Evolutionary conservation across 805 yeast species (phyloP), one percentile per base, ranked within the genome.

Genomic region (Priceomyces medius): DNA sequence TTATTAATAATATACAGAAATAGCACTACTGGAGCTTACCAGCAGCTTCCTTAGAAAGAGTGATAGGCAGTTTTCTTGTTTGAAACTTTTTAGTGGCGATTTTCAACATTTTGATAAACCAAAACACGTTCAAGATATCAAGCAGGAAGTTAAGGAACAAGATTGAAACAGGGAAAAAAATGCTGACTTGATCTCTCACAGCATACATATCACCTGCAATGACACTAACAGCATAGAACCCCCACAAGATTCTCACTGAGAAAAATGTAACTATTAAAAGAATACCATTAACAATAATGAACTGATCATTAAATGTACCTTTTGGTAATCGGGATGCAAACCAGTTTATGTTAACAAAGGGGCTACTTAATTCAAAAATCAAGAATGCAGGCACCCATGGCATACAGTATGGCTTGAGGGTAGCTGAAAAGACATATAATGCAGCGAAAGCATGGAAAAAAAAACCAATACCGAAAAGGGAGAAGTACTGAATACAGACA

Each of bases 341-440:
- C 97, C 97, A 93, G 62, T 93, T 88, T 58, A 87, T 61, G 63
- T 93, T 95, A 47, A 93, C 96, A 64, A 93, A 93, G 7, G 98
- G 98, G 2, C 97, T 87, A 35, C 95, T 84, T 31, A 86, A 74
- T 65, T 93, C 99, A 63, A 85, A 93, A 37, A 86, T 59, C 53
- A 93, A 72, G 59, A 90, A 93, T 16, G 83, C 80, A 1, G 96
- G 91, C 20, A 86, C 76, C 80, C 85, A 84, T 38, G 89, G 84
- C 62, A 83, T 80, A 57, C 88, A 79, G 61, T 81, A 86, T 3
- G 97, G 97, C 23, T 71, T 59, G 45, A 85, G 71, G 2, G 88
- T 73, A 39, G 77, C 63, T 2, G 65, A 54, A 58, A 90, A 87
- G 29, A 88, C 96, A 53, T 76, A 77, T 41, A 88, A 61, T 0